Conservation (phyloP, 805 yeast species). For the Deakozyma indianensis region DNA sequence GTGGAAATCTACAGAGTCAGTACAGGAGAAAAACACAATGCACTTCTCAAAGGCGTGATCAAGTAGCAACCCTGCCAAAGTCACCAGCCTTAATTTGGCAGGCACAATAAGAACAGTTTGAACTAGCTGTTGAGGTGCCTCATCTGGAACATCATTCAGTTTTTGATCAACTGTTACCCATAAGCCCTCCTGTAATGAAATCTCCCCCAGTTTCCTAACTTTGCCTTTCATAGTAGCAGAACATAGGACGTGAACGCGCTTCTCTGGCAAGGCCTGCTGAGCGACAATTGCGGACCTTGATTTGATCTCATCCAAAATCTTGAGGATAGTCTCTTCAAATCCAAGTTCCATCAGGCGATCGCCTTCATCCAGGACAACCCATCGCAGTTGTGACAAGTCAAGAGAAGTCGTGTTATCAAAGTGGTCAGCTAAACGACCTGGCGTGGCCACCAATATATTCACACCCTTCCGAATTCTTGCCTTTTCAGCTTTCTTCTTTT, state of each 20-base stretch:
- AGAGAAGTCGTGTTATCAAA: conserved; percentile 74
- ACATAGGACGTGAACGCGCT: conserved; percentile 69
- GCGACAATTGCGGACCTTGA: conserved; percentile 21
- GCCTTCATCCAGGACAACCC: conserved; percentile 92
- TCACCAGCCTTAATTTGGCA: conserved; percentile 77
- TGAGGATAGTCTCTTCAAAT: conserved; percentile 81
- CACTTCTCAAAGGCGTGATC: conserved; percentile 16
- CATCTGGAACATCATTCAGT: conserved; percentile 12
- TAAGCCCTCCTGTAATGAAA: conserved; percentile 60
- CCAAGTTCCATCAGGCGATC: conserved; percentile 93
- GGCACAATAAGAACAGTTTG: conserved; percentile 81
- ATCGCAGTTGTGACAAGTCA: conserved; percentile 59
- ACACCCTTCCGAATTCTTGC: conserved; percentile 93
- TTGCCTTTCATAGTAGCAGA: conserved; percentile 85
- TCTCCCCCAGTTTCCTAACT: conserved; percentile 68
- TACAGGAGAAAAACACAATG: conserved; percentile 81
- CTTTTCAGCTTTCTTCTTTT: conserved; percentile 91
- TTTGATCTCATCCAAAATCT: conserved; percentile 51
- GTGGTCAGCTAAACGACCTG: conserved; percentile 92
- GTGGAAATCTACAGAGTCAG: conserved; percentile 95
- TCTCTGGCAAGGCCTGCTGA: conserved; percentile 48
- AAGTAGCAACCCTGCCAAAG: conserved; percentile 49
- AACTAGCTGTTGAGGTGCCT: conserved; percentile 82
- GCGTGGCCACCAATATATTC: conserved; percentile 91
- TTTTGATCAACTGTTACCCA: conserved; percentile 36